phyloP scores from a whole-genome alignment of 148 eudicot species.

The Drosera capensis region DNA sequence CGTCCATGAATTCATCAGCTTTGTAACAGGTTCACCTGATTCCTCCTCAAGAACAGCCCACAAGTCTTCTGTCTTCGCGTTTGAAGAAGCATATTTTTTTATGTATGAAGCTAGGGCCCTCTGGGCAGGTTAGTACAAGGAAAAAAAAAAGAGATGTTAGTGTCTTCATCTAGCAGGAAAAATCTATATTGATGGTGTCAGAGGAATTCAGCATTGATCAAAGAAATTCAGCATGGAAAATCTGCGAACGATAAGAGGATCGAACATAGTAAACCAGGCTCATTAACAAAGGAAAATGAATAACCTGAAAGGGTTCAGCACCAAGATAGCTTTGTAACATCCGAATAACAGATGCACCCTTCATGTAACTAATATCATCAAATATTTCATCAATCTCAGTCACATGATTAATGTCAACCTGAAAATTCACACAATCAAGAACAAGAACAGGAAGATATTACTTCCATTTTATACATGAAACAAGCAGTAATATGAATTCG shows the following conservation, averaged over 20 bases:
- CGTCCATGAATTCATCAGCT: constrained; percentile 88
- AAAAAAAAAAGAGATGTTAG: background rate
- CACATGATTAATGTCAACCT: constrained; percentile 93
- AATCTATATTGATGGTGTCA: background rate
- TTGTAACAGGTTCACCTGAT: constrained; percentile 82
- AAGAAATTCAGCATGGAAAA: too few species aligned
- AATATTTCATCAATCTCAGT: constrained; percentile 86
- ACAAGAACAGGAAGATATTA: too few species aligned
- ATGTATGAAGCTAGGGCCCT: constrained; percentile 85
- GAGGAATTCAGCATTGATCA: too few species aligned
- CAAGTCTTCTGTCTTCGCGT: constrained; percentile 93
- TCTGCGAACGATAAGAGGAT: too few species aligned
- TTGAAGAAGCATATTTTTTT: constrained; percentile 73
- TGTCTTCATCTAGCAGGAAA: background rate
- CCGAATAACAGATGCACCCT: constrained; percentile 88
- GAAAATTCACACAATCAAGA: constrained; percentile 12
- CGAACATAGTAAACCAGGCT: too few species aligned
- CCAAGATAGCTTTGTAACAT: constrained; percentile 97
- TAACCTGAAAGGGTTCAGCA: constrained; percentile 76
- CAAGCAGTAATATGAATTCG: too few species aligned
- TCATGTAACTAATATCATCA: constrained; percentile 88
- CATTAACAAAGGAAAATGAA: too few species aligned
- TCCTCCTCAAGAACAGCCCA: constrained; percentile 89
- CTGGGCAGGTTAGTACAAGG: constrained; percentile 26
- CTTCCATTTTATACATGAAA: too few species aligned